A percentile compares a stretch with the other conserved stretches of the same genome.
phyloP scores from a whole-genome alignment of 2,329 filamentous ascomycete genomes.

The Byssothecium circinans region DNA sequence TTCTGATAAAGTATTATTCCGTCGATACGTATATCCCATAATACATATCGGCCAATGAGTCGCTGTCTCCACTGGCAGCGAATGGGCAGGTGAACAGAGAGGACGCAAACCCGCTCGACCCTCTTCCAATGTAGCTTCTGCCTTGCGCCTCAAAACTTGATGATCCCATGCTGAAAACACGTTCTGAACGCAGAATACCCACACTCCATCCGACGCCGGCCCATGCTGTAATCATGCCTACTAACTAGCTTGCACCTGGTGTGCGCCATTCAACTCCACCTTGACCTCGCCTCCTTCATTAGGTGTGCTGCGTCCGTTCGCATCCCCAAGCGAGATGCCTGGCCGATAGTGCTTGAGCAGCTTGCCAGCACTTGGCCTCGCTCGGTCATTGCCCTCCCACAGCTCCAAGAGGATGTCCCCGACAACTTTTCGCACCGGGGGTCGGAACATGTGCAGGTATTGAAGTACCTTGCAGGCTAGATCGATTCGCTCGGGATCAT shows the following conservation, averaged over 20 bases:
- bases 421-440: constrained; percentile 59
- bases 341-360: constrained; percentile 60
- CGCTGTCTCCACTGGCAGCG: too few species aligned
- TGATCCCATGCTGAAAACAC: not conserved
- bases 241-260: too few species aligned
- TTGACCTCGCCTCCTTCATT: constrained; percentile 20
- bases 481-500: constrained; percentile 64
- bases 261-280: constrained; percentile 4
- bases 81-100: not conserved
- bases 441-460: constrained; percentile 54
- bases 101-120: not conserved
- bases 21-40: too few species aligned
- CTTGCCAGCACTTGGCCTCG: constrained; percentile 54
- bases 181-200: not conserved
- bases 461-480: constrained; percentile 61
- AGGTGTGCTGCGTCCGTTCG: constrained; percentile 1
- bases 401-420: constrained; percentile 62
- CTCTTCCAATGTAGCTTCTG: not conserved
- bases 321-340: constrained; percentile 41
- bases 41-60: too few species aligned
- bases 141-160: not conserved
- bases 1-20: too few species aligned
- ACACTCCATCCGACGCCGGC: not conserved
- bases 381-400: constrained; percentile 53
- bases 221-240: not conserved